A percentile compares a stretch with the other conserved stretches of the same genome.
phyloP scores from a whole-genome alignment of 1,284 basidiomycete species.

The Flammula alnicola region DNA sequence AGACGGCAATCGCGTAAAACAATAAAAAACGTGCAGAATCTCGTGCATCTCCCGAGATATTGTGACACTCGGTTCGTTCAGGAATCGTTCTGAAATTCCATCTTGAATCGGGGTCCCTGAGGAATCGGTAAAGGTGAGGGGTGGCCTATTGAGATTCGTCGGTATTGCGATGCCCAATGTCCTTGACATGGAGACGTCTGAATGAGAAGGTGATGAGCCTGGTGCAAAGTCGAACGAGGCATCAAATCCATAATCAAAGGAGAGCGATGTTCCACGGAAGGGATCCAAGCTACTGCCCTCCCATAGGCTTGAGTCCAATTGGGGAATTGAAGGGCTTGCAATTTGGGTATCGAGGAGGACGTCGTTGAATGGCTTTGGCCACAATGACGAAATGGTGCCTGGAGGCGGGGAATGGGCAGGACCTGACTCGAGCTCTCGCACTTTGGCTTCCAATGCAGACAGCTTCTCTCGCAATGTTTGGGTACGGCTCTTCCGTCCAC shows the following conservation, averaged over 20 bases:
- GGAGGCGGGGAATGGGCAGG: constrained; percentile 25
- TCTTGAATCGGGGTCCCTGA: constrained; percentile 19
- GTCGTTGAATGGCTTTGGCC: background rate
- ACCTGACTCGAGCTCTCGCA: constrained; percentile 55
- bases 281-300: constrained; percentile 5
- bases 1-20: background rate
- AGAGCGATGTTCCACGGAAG: constrained; percentile 5
- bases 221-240: background rate
- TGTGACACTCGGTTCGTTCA: constrained; percentile 15
- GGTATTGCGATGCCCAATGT: constrained; percentile 8
- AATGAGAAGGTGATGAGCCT: constrained; percentile 10
- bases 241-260: constrained; percentile 4
- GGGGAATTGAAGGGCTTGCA: background rate
- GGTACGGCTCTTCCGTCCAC: constrained; percentile 63
- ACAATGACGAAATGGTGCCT: constrained; percentile 7
- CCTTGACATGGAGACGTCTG: constrained; percentile 8
- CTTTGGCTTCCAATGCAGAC: constrained; percentile 52
- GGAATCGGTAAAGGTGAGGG: constrained; percentile 17
- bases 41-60: constrained; percentile 24
- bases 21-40: constrained; percentile 20
- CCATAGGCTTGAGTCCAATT: constrained; percentile 5
- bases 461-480: constrained; percentile 64
- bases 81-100: constrained; percentile 12
- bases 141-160: constrained; percentile 2
- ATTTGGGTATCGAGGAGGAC: background rate